Evolutionary conservation across 2,329 filamentous ascomycete species (phyloP).

Genomic region (Colletotrichum coccodes): DNA sequence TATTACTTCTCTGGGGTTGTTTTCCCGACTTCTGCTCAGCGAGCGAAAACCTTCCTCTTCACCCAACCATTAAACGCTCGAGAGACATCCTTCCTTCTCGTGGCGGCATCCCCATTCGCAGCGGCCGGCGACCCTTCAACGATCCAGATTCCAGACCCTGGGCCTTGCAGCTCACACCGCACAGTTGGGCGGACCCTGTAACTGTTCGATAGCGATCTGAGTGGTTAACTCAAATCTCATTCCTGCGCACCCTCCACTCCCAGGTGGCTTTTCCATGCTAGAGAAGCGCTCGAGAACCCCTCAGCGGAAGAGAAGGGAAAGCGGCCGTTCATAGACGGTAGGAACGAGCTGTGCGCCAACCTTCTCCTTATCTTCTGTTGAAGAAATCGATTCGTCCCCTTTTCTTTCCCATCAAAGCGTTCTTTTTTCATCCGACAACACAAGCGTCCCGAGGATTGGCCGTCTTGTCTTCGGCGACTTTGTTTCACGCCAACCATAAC

Average conservation of each 20-base stretch:
- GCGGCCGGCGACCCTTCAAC: background rate
- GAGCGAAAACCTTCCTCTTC: background rate
- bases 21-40: too few relatives aligned
- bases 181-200: conserved; percentile 23
- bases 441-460: background rate
- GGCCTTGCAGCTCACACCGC: conserved; percentile 26
- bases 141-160: background rate
- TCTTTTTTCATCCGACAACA: background rate
- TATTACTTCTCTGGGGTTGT: background rate
- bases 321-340: background rate
- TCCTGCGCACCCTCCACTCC: background rate
- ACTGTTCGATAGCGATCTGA: conserved; percentile 15
- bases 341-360: conserved; percentile 2
- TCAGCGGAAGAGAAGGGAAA: conserved; percentile 3
- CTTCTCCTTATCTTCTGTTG: background rate
- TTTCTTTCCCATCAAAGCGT: background rate
- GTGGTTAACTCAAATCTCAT: conserved; percentile 8
- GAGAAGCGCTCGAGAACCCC: background rate
- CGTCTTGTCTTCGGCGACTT: background rate
- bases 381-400: background rate
- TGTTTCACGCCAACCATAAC: background rate
- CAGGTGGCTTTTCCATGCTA: conserved; percentile 1
- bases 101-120: background rate
- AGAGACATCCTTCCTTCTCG: background rate
- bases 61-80: background rate